Percentiles rank a stretch among this genome's conserved stretches.
Evolutionary conservation across 148 eudicot species (phyloP).

Genomic region (Cornus florida): DNA sequence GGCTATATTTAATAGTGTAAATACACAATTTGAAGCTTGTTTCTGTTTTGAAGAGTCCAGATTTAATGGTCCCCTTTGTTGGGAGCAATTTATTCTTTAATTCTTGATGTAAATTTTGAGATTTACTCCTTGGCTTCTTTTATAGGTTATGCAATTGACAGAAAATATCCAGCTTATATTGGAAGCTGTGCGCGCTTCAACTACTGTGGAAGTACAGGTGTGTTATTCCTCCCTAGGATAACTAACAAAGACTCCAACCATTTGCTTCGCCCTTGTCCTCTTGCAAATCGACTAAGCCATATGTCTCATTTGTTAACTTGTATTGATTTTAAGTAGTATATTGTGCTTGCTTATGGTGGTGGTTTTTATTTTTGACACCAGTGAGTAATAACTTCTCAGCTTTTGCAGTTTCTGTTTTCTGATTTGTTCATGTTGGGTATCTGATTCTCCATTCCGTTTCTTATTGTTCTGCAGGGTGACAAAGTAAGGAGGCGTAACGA

Average conservation of each 20-base stretch:
- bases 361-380: too few species aligned
- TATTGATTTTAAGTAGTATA: background rate
- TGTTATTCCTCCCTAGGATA: background rate
- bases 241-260: too few species aligned
- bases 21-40: background rate
- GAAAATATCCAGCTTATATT: slow-evolving; percentile 57
- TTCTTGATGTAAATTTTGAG: background rate
- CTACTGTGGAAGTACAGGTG: slow-evolving; percentile 77
- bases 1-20: background rate
- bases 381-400: too few species aligned
- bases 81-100: background rate
- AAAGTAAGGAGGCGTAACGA: slow-evolving; percentile 66
- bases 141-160: slow-evolving; percentile 66
- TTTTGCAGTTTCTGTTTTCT: too few species aligned
- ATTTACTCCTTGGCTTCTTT: slow-evolving; percentile 7
- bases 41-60: background rate
- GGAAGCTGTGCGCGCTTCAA: slow-evolving; percentile 58
- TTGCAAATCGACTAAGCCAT: background rate
- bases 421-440: too few species aligned
- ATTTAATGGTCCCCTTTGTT: background rate
- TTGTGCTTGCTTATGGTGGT: background rate
- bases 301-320: background rate
- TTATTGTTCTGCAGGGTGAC: slow-evolving; percentile 50
- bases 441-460: background rate
- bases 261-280: background rate